Base-by-base conservation (phyloP, 2,329 filamentous ascomycete genomes). In the Verticillium nonalfalfae region DNA sequence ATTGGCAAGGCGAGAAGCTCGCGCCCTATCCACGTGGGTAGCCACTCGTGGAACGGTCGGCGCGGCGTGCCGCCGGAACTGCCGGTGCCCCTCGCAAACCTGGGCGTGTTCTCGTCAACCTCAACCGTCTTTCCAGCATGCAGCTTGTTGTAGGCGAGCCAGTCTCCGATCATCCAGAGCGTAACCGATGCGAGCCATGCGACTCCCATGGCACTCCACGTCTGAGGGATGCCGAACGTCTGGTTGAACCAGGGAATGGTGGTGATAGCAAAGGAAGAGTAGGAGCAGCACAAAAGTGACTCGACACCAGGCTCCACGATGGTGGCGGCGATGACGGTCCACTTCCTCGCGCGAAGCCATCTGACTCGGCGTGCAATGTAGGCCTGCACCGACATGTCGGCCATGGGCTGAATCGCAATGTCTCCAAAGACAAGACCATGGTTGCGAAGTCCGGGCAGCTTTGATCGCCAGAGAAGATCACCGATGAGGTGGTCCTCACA, bases 401-500 rank as follows among this genome's bases (percentile, higher is more conserved):
- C 86, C 76, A 96, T 90, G 40, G 96, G 96, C 72, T 99, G 95
- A 61, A 98, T 86, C 33, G 90, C 94, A 3, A 97, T 79, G 71
- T 98, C 93, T 4, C 93, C 92, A 71, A 89, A 90, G 1, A 93
- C 86, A 61, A 98, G 81, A 5, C 86, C 90, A 72, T 99, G 95
- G 69, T 96, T 96, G 50, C 84, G 82, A 76, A 85, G 89, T 1
- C 84, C 83, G 0, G 84, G 82, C 5, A 90, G 75, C 2, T 76
- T 70, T n/a, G 85, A 83, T 60, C 87, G 87, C 93, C 93, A 99
- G 4, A 99, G 82, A 1, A 95, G 78, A 67, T 99, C 95, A 13
- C 94, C 94, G 60, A 99, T 97, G 31, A 97, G 79, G 70, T 99
- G 95, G 71, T 99, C 95, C 73, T 99, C 96, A 78, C 95, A 99